Conservation (phyloP, 2,329 filamentous ascomycete species). For the Paradendryphiella salina region DNA sequence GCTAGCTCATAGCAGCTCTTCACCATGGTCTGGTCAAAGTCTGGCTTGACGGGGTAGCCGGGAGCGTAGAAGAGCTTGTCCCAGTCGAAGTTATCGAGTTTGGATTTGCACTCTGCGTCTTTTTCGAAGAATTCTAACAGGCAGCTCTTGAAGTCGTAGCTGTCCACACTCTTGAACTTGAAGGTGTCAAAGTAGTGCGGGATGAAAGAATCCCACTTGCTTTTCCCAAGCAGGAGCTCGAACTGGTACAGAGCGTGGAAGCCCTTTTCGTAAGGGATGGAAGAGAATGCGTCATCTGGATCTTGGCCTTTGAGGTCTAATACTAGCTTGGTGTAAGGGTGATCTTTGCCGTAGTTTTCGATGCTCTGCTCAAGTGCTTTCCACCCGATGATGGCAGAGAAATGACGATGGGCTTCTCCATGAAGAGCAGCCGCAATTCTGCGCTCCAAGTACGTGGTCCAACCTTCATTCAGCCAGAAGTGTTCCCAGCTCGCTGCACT, state of each 20-base stretch:
- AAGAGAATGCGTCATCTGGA: slow-evolving; percentile 93
- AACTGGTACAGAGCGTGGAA: slow-evolving; percentile 93
- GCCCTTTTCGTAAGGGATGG: slow-evolving; percentile 92
- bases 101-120: slow-evolving; percentile 64
- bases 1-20: slow-evolving; percentile 83
- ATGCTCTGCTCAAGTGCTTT: slow-evolving; percentile 83
- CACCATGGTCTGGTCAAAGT: slow-evolving; percentile 85
- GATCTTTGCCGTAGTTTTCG: slow-evolving; percentile 74
- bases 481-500: slow-evolving; percentile 81
- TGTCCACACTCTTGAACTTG: slow-evolving; percentile 84
- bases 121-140: slow-evolving; percentile 80
- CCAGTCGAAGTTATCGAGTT: slow-evolving; percentile 80
- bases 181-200: slow-evolving; percentile 90
- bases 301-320: slow-evolving; percentile 86
- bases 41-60: slow-evolving; percentile 84
- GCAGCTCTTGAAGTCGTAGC: slow-evolving; percentile 89
- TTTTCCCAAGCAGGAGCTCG: slow-evolving; percentile 79
- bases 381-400: slow-evolving; percentile 96
- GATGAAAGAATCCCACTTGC: slow-evolving; percentile 94
- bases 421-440: slow-evolving; percentile 77
- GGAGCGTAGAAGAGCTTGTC: slow-evolving; percentile 85
- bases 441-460: slow-evolving; percentile 94
- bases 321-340: slow-evolving; percentile 91
- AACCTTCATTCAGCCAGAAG: slow-evolving; percentile 74
- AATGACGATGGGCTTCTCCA: slow-evolving; percentile 83